These are phyloP conservation scores for Symbiodinium pilosum DNA, from an alignment of 73 alveolate species.

Conservation along the genomic window DNA sequence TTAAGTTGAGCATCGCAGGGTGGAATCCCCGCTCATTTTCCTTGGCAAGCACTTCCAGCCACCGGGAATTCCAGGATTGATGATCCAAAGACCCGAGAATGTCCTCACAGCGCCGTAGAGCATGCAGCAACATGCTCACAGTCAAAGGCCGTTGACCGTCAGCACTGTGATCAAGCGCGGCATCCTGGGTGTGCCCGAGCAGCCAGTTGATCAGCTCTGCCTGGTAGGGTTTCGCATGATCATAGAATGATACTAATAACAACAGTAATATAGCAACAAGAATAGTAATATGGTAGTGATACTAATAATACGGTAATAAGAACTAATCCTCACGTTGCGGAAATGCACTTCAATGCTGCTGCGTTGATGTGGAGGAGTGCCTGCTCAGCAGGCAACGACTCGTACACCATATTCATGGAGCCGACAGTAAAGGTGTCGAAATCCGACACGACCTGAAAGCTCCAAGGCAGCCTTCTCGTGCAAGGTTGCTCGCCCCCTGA, in stretches of 20 bases:
- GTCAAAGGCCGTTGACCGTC: not conserved
- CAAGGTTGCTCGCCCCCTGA: no score
- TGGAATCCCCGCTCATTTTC: constrained; percentile 85
- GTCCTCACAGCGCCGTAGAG: not conserved
- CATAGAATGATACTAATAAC: no score
- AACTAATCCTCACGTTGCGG: no score
- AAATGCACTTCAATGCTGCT: not conserved
- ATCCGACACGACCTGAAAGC: constrained; percentile 72
- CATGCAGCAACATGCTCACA: not conserved
- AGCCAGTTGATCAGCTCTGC: constrained; percentile 74
- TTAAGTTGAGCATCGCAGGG: constrained; percentile 30
- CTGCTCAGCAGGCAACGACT: constrained; percentile 82
- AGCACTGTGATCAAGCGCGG: no score
- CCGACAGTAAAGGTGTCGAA: constrained; percentile 91
- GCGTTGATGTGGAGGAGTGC: not conserved
- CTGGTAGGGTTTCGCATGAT: not conserved
- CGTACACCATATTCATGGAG: constrained; percentile 84
- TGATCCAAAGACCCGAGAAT: constrained; percentile 63
- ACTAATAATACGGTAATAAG: no score
- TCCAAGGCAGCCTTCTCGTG: no score
- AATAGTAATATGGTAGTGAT: no score
- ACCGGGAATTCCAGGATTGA: constrained; percentile 75
- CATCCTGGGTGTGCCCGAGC: constrained; percentile 66
- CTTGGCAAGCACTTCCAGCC: constrained; percentile 90
- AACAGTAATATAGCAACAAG: no score